Base-by-base conservation (phyloP, 2,329 filamentous ascomycete genomes). In the Colletotrichum ledebouriae region DNA sequence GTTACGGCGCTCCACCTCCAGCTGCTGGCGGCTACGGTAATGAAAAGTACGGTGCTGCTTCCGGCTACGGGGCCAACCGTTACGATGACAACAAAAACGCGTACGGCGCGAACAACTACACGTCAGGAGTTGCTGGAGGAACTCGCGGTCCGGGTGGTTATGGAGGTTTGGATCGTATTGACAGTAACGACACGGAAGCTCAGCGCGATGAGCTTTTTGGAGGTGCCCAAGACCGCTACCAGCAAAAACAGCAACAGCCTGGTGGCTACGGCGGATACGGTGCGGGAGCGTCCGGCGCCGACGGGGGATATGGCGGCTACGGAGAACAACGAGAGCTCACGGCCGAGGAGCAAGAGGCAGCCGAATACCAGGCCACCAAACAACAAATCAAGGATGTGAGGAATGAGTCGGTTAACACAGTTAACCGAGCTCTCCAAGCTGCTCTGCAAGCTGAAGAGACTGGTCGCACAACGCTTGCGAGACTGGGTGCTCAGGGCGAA, bases 401-500 rank as follows among this genome's bases (percentile, higher is more conserved):
- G 78, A 87, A 94, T 72, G 90, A 93, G 69, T 93, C 94, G 75
- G 65, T 71, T 4, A 59, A 73, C 17, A 69, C 72, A 0, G 66
- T 70, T 6, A 63, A 71, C 6, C 63, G 72, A 75, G 90, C 91
- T 13, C 82, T 92, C 49, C 85, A 87, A 9, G 86, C 90, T 62
- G 90, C 90, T 33, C 86, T 89, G 55, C 86, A 92, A 78, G 88
- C 89, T 10, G 87, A 93, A 74, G 89, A 93, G 73, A 90, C 87
- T 42, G 92, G 92, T 52, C 86, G 90, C 25, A 87, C 88, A 58
- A 94, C 92, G 0, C 84, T 95, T 42, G 90, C 89, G 44, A 86
- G 91, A 64, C 87, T 97, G 12, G 92, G 90, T 60, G 88, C 86
- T 13, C 94, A 97, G 78, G 92, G 91, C 67, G 93, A 97, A 76